Evolutionary conservation across 139 green algal genomes (phyloP).

Genomic region (Astrephomene gubernaculifera): DNA sequence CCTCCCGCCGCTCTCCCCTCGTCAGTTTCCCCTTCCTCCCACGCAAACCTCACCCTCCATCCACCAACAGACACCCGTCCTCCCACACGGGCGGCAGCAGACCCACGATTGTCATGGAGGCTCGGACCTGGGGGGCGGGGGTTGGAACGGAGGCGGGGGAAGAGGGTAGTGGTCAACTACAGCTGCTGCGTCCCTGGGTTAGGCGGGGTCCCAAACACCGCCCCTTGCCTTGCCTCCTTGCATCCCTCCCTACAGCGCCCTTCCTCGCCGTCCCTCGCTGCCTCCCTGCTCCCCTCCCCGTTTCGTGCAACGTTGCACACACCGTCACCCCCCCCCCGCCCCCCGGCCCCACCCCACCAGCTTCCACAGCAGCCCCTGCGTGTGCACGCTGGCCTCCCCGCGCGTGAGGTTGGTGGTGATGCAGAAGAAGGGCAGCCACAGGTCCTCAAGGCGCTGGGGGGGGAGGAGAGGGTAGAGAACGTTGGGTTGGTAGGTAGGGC

Average conservation of each 20-base stretch:
- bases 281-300: not conserved
- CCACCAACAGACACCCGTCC: conserved; percentile 79
- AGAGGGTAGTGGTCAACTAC: too few species aligned
- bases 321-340: not conserved
- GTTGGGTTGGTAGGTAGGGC: too few species aligned
- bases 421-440: conserved; percentile 89
- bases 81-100: conserved; percentile 80
- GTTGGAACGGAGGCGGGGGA: not conserved
- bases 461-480: not conserved
- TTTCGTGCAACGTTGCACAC: not conserved
- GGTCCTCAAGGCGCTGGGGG: conserved; percentile 78
- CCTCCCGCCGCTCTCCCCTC: not conserved
- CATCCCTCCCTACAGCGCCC: too few species aligned
- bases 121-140: conserved; percentile 54
- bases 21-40: not conserved
- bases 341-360: conserved; percentile 46
- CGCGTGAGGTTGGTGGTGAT: conserved; percentile 79
- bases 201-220: not conserved
- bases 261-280: too few species aligned
- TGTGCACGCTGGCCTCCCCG: conserved; percentile 69
- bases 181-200: too few species aligned
- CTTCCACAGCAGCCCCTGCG: conserved; percentile 53
- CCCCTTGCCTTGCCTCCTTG: not conserved
- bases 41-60: conserved; percentile 63
- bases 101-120: conserved; percentile 87